Percentiles rank a stretch among this genome's conserved stretches.
phyloP scores from a whole-genome alignment of 2,329 filamentous ascomycete genomes.

The Claviceps sp. region DNA sequence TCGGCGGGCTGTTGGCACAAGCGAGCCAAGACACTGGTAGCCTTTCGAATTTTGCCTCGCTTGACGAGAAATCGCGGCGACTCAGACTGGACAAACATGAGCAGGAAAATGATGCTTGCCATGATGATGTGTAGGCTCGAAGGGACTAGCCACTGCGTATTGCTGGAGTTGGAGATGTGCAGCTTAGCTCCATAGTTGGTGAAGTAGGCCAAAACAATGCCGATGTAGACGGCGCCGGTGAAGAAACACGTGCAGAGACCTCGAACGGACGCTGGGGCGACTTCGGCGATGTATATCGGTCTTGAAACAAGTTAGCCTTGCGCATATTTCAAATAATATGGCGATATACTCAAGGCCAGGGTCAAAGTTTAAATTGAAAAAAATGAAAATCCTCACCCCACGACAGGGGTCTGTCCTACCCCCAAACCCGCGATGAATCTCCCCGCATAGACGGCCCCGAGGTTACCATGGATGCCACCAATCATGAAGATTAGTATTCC shows the following conservation, averaged over 20 bases:
- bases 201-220: constrained; percentile 70
- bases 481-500: constrained; percentile 46
- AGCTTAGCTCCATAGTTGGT: constrained; percentile 49
- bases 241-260: constrained; percentile 56
- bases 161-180: constrained; percentile 32
- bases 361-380: too few relatives aligned
- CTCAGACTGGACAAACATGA: constrained; percentile 57
- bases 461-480: constrained; percentile 33
- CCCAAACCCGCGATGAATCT: constrained; percentile 54
- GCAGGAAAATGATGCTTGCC: constrained; percentile 53
- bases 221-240: constrained; percentile 51
- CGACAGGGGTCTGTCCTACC: constrained; percentile 53
- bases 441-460: constrained; percentile 48
- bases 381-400: constrained; percentile 26
- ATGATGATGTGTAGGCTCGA: constrained; percentile 70
- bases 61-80: constrained; percentile 62
- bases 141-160: constrained; percentile 49
- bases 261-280: constrained; percentile 53
- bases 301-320: constrained; percentile 7
- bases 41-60: constrained; percentile 44
- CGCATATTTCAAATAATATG: too few relatives aligned
- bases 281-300: constrained; percentile 61
- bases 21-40: constrained; percentile 38
- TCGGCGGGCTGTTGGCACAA: constrained; percentile 46
- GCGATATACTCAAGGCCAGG: too few relatives aligned